These are phyloP conservation scores for Colletotrichum acutatum DNA, from an alignment of 2,329 filamentous ascomycete species.

Conservation along the genomic window DNA sequence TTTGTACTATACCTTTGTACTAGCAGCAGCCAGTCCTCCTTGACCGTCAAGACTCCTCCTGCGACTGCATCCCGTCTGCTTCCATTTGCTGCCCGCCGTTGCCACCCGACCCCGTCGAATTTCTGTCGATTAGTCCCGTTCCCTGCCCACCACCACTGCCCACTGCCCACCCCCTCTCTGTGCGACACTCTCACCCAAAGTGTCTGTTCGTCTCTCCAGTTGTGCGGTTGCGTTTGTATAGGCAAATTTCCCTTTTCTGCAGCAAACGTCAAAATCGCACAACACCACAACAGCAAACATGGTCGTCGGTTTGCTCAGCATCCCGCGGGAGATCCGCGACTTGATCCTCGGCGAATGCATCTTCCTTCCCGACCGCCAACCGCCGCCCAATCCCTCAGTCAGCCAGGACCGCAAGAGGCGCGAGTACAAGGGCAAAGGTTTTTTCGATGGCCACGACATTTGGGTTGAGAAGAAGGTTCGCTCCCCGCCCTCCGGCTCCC, in stretches of 20 bases:
- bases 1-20: background rate
- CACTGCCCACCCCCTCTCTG: background rate
- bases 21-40: background rate
- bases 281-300: slow-evolving; percentile 9
- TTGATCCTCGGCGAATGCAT: slow-evolving; percentile 34
- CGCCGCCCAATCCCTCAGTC: slow-evolving; percentile 21
- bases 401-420: slow-evolving; percentile 35
- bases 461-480: slow-evolving; percentile 28
- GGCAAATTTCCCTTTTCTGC: background rate
- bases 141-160: background rate
- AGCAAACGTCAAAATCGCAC: background rate
- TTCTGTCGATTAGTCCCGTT: background rate
- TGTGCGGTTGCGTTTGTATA: background rate
- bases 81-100: background rate
- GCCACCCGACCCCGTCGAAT: background rate
- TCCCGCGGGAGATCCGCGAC: slow-evolving; percentile 36
- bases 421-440: slow-evolving; percentile 34
- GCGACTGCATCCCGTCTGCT: background rate
- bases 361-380: slow-evolving; percentile 28
- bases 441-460: slow-evolving; percentile 36
- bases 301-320: slow-evolving; percentile 31
- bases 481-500: slow-evolving; percentile 26
- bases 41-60: background rate
- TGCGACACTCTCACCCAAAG: slow-evolving; percentile 1
- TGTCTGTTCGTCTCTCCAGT: background rate